These are phyloP conservation scores for Aspergillus cavernicola DNA, from an alignment of 495 filamentous ascomycete genomes.

Conservation along the genomic window DNA sequence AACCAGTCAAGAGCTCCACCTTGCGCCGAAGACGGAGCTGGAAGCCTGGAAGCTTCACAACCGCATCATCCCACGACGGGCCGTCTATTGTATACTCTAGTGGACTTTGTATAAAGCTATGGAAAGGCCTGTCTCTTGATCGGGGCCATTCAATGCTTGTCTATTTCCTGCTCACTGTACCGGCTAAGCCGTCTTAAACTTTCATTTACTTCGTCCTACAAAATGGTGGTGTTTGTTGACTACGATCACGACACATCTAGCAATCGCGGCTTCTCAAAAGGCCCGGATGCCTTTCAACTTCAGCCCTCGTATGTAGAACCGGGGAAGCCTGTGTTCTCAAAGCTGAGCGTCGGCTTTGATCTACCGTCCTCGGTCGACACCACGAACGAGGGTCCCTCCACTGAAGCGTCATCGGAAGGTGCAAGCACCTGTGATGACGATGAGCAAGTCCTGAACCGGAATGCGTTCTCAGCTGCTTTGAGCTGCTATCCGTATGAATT, in stretches of 20 bases:
- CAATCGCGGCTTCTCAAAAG: constrained; percentile 19
- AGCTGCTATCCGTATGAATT: constrained; percentile 82
- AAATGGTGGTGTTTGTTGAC: constrained; percentile 48
- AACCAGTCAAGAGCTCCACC: constrained; percentile 17
- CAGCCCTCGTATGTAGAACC: constrained; percentile 17
- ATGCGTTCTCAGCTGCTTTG: constrained; percentile 70
- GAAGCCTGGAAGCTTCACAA: constrained; percentile 14
- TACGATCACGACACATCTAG: constrained; percentile 35
- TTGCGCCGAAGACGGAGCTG: constrained; percentile 29
- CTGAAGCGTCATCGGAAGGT: constrained; percentile 4
- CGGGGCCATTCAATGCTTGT: constrained; percentile 4
- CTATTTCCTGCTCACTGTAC: neutral
- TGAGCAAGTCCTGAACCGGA: constrained; percentile 57
- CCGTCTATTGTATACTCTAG: neutral
- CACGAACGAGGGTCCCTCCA: constrained; percentile 10
- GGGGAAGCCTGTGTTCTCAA: constrained; percentile 23
- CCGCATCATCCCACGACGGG: constrained; percentile 30
- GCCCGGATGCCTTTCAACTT: constrained; percentile 14
- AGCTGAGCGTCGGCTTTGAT: constrained; percentile 20
- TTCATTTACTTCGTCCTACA: constrained; percentile 8
- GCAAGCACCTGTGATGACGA: constrained; percentile 18
- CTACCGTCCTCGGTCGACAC: constrained; percentile 4
- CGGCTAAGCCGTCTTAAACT: constrained; percentile 1
- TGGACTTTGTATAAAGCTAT: constrained; percentile 8
- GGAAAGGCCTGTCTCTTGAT: constrained; percentile 2